A percentile compares a stretch with the other conserved stretches of the same genome.
These are phyloP conservation scores for Fusarium pilosicola DNA, from an alignment of 2,329 filamentous ascomycete species.

Conservation along the genomic window DNA sequence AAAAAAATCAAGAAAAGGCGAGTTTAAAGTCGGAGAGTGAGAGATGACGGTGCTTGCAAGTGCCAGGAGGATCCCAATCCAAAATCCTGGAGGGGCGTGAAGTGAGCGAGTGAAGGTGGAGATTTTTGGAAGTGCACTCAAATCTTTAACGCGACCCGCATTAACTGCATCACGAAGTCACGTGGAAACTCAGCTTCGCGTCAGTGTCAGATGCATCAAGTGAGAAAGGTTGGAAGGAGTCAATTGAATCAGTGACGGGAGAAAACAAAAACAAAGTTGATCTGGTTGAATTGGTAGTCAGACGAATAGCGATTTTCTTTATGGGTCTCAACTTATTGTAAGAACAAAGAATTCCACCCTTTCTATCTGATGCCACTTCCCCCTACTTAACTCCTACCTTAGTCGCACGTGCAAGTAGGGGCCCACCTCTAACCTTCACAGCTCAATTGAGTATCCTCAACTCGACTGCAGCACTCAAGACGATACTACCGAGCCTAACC, in stretches of 20 bases:
- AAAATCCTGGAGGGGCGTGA: constrained; percentile 23
- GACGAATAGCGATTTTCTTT: not conserved
- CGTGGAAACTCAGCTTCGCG: constrained; percentile 24
- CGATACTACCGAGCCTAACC: constrained; percentile 8
- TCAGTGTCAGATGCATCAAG: not conserved
- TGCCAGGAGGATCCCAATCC: constrained; percentile 7
- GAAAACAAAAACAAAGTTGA: not conserved
- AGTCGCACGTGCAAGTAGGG: constrained; percentile 42
- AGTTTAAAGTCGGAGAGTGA: not conserved
- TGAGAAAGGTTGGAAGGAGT: not conserved
- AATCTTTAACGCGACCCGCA: constrained; percentile 31
- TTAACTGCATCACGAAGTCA: constrained; percentile 41
- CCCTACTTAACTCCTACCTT: not conserved
- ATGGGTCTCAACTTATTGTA: not conserved
- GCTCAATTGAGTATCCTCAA: constrained; percentile 13
- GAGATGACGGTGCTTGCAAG: constrained; percentile 1
- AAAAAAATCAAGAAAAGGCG: not conserved
- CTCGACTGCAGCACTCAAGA: constrained; percentile 14
- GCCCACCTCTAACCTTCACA: constrained; percentile 18
- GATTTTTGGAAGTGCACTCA: constrained; percentile 15
- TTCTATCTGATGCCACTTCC: not conserved
- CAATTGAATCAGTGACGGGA: not conserved
- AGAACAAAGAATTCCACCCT: constrained; percentile 19
- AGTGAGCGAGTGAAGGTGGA: constrained; percentile 15
- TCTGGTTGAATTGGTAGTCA: not conserved